Evolutionary conservation across 176 grass and related monocot genomes (phyloP), one percentile per base, ranked within the genome.

Genomic region (Ampelocalamus luodianensis): DNA sequence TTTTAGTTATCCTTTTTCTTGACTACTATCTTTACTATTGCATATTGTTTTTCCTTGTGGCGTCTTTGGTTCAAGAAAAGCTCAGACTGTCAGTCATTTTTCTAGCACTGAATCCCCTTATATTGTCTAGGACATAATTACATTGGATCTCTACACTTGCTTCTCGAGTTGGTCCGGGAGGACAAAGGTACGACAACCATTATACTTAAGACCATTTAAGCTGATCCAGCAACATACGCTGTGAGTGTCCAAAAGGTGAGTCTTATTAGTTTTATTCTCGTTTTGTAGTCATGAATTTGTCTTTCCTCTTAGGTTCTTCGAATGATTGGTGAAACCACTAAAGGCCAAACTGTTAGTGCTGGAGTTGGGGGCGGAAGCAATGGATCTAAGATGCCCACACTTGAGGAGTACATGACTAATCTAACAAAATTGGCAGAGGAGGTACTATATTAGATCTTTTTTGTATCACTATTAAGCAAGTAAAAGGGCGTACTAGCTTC

Each of bases 341-440:
- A 97, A 81, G 95, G 11, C 11, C 45, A 48, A 48, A 48, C 92
- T 88, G 92, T 95, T 75, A 89, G 92, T 88, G 95, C 92, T 81
- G 90, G 92, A 71, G 90, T 97, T 64, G 92, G 95, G 36, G 95
- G 95, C 82, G 92, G 92, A 80, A 93, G 78, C 70, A 98, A 89
- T 85, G 85, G 87, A 94, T 44, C 8, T 68, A 97, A 97, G 68
- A 97, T 95, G 92, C 91, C 95, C 56, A 98, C 92, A 49, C 93
- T 98, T 20, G 95, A 97, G 82, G 93, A 95, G 68, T 95, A 97
- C 23, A 93, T 92, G 42, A 97, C 95, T 32, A 95, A 97, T 88
- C 84, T 97, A 82, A 97, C 95, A 58, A 93, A 95, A 79, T 78
- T 97, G 78, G 95, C 95, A 46, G 87, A 97, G 63, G 95, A 95